Evolutionary conservation across 768 basidiomycete genomes (phyloP), one percentile per base, ranked within the genome.

Genomic region (Suillus occidentalis): DNA sequence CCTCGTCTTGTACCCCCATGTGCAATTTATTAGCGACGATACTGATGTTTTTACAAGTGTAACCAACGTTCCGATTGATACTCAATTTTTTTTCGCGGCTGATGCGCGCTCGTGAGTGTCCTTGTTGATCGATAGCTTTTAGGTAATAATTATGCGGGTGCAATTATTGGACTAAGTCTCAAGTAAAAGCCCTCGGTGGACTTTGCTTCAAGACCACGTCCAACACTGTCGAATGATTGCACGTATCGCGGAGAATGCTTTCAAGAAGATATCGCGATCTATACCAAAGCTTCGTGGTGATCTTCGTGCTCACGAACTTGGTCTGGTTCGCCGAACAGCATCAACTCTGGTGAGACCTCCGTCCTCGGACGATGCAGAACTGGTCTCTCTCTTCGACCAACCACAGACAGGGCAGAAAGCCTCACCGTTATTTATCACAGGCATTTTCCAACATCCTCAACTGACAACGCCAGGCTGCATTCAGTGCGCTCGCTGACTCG

Each of bases 391-490:
- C 64, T 93, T 94, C 75, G 92, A 94, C 78, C 82, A 83, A 42
- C 89, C 91, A 6, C 73, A 80, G 68, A 62, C 76, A 70, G 63
- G 70, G 63, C 62, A 62, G 70, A 75, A 76, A 49, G 69, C 77
- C 4, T 80, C 83, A 10, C 78, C 83, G 3, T 77, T 85, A 34
- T 77, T 83, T 7, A 76, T 83, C 2, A 90, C 91, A 2, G 97
- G 97, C 28, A 84, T 99, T 42, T 99, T 99, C 75, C 87, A 87
- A 18, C 92, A 97, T 68, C 83, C 87, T 0, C 81, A 85, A 20
- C 83, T 99, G 42, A 87, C 84, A 4, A 79, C 86, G 34, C 94
- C 96, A 0, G 73, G 73, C 81, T 1, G 85, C 87, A 28, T 87
- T 99, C 56, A 81, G 85, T 60, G 81, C 84, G 1, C 83, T 99